phyloP scores from a whole-genome alignment of 495 filamentous ascomycete species.

The Podospora conica region DNA sequence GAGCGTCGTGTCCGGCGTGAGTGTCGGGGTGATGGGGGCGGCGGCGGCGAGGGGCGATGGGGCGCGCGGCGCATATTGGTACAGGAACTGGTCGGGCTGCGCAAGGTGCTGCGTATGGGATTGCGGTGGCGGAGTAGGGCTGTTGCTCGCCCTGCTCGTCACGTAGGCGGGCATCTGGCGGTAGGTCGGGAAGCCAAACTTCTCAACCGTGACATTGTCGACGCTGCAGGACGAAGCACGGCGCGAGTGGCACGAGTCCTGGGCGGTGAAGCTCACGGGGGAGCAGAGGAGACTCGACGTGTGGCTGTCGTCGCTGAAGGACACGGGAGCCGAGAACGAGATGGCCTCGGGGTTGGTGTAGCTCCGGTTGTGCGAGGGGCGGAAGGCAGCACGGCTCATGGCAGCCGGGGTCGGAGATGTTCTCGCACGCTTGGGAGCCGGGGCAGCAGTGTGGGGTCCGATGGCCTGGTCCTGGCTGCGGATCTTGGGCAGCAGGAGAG shows the following conservation, averaged over 20 bases:
- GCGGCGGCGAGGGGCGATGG: conserved; percentile 44
- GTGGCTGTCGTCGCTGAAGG: conserved; percentile 33
- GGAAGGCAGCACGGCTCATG: conserved; percentile 26
- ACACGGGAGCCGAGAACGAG: conserved; percentile 44
- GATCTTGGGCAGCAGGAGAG: conserved; percentile 79
- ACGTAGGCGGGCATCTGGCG: conserved; percentile 68
- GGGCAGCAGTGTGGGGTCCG: conserved; percentile 24
- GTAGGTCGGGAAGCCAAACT: conserved; percentile 75
- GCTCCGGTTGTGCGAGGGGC: conserved; percentile 54
- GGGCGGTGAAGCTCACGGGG: conserved; percentile 54
- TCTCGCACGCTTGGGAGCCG: conserved; percentile 37
- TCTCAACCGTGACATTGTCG: conserved; percentile 59
- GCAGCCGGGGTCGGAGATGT: conserved; percentile 28
- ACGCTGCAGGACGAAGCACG: conserved; percentile 65
- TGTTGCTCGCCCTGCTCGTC: conserved; percentile 29
- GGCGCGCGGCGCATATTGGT: conserved; percentile 37
- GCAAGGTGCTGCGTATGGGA: conserved; percentile 25
- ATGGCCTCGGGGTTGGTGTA: conserved; percentile 59
- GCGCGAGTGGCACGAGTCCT: conserved; percentile 45
- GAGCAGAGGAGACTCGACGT: conserved; percentile 50
- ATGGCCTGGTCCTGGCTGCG: conserved; percentile 77
- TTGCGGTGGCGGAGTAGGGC: conserved; percentile 27
- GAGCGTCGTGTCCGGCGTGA: conserved; percentile 58
- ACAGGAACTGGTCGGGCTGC: conserved; percentile 40
- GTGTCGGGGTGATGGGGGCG: conserved; percentile 35